Conservation (phyloP, 1,284 basidiomycete species). For the Puccinia triticina region DNA sequence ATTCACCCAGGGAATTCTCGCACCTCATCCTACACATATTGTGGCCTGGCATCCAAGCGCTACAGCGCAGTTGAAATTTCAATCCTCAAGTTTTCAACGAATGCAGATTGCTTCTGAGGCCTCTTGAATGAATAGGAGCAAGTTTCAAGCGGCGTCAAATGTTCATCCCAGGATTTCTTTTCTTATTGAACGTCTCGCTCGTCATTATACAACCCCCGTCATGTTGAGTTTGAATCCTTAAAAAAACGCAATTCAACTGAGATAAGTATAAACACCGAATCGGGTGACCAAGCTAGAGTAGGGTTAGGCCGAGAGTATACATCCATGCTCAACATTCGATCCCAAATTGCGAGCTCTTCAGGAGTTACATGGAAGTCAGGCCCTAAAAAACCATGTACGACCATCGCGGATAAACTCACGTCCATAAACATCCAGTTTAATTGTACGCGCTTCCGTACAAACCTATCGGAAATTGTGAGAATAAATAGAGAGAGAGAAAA, state of each 20-base stretch:
- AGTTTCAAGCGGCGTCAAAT: not conserved
- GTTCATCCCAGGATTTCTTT: not conserved
- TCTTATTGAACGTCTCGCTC: not conserved
- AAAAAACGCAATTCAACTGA: slow-evolving; percentile 14
- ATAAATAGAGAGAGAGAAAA: not conserved
- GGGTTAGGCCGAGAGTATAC: not conserved
- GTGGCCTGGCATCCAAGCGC: not conserved
- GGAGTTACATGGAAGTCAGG: not conserved
- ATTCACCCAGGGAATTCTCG: not conserved
- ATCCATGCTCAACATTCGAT: not conserved
- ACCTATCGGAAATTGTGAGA: not conserved
- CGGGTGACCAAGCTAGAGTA: not conserved
- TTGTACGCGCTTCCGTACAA: not conserved
- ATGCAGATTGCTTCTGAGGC: not conserved
- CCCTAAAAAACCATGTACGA: no score
- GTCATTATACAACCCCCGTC: not conserved
- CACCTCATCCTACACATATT: not conserved
- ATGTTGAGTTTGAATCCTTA: not conserved
- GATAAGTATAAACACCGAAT: not conserved
- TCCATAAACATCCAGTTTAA: not conserved
- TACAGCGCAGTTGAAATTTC: not conserved
- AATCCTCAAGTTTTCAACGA: slow-evolving; percentile 1
- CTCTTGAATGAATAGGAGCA: not conserved
- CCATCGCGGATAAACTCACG: not conserved
- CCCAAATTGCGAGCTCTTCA: slow-evolving; percentile 7